Evolutionary conservation across 2,329 filamentous ascomycete species (phyloP), one percentile per base, ranked within the genome.

Genomic region (Chaetomium olivaceum): DNA sequence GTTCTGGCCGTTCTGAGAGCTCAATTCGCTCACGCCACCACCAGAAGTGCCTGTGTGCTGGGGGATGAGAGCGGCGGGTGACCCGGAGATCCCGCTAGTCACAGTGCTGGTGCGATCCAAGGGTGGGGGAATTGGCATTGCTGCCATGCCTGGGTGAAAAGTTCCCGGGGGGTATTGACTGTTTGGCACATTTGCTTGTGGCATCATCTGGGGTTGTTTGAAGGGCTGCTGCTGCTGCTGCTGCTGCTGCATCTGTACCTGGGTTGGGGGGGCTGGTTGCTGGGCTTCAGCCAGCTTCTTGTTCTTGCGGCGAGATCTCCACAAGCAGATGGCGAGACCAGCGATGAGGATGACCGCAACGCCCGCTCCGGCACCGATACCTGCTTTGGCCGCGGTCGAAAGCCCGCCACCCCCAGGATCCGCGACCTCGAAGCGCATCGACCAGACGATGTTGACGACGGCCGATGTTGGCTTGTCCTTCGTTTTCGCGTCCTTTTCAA

Each of bases 371-470:
- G 67, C 70, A 16, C 68, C 69, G 23, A 69, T 72, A 23, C 69
- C 65, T 61, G 65, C 66, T 58, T 65, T 70, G 27, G 69, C 65
- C 9, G 62, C 69, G 7, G 67, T 69, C 0, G 69, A 70, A 19
- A 71, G 64, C 2, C 66, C 65, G 33, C 63, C 61, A 16, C 55
- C 51, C 11, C 61, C 36, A 6, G 58, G 9, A 9, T 64, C 60
- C 25, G 43, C 57, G 5, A 73, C 68, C 4, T 71, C 69, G 55
- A 71, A 75, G 43, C 68, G 68, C 71, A 73, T 73, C 36, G 74
- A 68, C 70, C 71, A 75, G 31, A 74, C 68, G 31, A 75, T 67
- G 67, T 73, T 74, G 65, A 73, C 63, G 16, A 74, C 69, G 52
- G 73, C 73, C 1, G 71, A 73, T 1, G 72, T 74, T 14, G 72